Percentiles rank a stretch among this genome's conserved stretches.
Conservation (phyloP, 2,329 filamentous ascomycete species). For the Colletotrichum salicis region DNA sequence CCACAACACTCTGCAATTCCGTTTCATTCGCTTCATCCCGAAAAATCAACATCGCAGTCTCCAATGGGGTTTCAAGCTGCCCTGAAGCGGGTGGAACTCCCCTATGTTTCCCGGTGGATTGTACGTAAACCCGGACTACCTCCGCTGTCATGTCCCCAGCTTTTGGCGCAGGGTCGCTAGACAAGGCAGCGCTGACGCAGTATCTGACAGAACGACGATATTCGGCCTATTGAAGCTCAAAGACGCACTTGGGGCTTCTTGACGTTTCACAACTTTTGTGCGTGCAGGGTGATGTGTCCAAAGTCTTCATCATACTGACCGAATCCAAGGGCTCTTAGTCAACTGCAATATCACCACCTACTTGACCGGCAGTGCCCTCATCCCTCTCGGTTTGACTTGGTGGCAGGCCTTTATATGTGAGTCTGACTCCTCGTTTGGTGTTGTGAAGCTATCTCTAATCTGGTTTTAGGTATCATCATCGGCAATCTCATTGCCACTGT, state of each 20-base stretch:
- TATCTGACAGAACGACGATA: constrained; percentile 56
- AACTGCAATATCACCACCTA: constrained; percentile 57
- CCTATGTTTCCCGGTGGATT: constrained; percentile 47
- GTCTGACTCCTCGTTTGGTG: background rate
- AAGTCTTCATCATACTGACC: background rate
- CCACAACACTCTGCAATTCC: background rate
- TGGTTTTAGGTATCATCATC: constrained; percentile 45
- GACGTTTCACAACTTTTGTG: constrained; percentile 58
- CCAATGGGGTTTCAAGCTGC: constrained; percentile 41
- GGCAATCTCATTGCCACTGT: constrained; percentile 52
- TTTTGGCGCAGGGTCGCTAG: background rate
- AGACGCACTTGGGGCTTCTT: constrained; percentile 55
- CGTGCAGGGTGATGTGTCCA: background rate
- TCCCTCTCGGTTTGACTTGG: constrained; percentile 52
- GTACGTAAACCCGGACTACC: constrained; percentile 35
- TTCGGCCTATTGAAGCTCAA: constrained; percentile 56
- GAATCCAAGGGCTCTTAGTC: constrained; percentile 53
- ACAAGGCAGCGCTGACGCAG: background rate
- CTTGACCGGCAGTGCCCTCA: constrained; percentile 53
- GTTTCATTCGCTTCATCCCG: background rate
- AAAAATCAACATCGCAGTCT: background rate
- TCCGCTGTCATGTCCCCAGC: background rate
- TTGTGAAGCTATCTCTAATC: background rate
- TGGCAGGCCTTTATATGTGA: constrained; percentile 56
- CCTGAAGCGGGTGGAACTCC: constrained; percentile 42